Evolutionary conservation across 768 basidiomycete species (phyloP), one percentile per base, ranked within the genome.

Genomic region (Cytidiella melzeri): DNA sequence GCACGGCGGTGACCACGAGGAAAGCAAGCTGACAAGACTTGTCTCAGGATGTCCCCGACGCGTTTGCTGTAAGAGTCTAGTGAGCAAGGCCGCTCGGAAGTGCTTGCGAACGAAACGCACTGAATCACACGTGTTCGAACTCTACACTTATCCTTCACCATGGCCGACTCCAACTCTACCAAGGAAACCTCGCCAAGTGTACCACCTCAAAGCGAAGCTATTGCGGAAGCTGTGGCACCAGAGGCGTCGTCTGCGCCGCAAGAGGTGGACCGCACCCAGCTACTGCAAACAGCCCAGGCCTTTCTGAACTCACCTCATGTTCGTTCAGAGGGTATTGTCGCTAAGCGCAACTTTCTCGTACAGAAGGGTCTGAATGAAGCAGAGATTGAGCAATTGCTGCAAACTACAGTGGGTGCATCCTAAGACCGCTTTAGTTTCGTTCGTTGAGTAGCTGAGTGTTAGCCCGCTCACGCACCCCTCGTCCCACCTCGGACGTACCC

Each of bases 401-500:
- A 68, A 38, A 79, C 82, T 54, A 46, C 73, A 57, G 87, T 87
- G 56, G 44, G 58, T 46, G 40, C 63, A 9, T n/a, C n/a, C n/a
- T n/a, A 15, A 28, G 21, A n/a, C 49, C 11, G 28, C 39, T n/a
- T 37, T 24, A 36, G 27, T 18, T 10, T 36, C 10, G 34, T 10
- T 10, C 34, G 20, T 12, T 20, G 27, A 36, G 13, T 13, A 48
- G 26, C 28, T 26, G 11, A 15, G 23, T 23, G 11, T 4, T 15
- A 62, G 57, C 63, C 62, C 13, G 49, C 49, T 13, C 59, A 69
- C 59, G 57, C 63, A 10, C 85, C 83, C 7, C 50, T 64, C 4
- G 64, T 90, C 28, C 87, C 87, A 18, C 84, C 87, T 0, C 75
- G 84, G 55, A 80, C 82, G 42, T 90, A 90, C 57, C 87, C 87